Base-by-base conservation (phyloP, 345 rosid species). In the Psidium friedrichsthalianum region DNA sequence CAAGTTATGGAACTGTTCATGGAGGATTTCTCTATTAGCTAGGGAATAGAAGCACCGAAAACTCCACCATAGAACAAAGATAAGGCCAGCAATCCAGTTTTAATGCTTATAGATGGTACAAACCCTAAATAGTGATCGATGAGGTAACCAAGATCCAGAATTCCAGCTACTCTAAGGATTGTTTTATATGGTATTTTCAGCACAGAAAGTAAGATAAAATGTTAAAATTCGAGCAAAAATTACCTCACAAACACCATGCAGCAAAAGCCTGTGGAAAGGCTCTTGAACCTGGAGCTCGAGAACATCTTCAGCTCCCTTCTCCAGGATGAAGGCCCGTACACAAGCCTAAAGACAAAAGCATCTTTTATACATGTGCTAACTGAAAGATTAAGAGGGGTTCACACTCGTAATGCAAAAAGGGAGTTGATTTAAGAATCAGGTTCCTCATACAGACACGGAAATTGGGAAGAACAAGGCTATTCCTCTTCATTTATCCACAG, bases 191-290 rank as follows among this genome's bases (percentile, higher is more conserved):
- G 27, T 83, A 29, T 15, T 83, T 27, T 52, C 51, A 56, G 47
- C n/a, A 82, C 42, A n/a, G 57, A 54, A 82, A 82, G 44, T 16
- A 82, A 49, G 2, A 9, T 47, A 11, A 27, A 82, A 82, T 27
- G 55, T 49, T 25, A 82, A 54, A 47, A 27, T 27, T 49, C 56
- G 52, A 51, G 57, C 24, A 69, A 69, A 69, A 32, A 52, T 54
- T 93, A 95, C 98, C 98, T 97, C 98, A 86, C 98, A 94, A 82
- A 95, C 95, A 88, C 98, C 99, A 84, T 97, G 99, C 87, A 97
- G 91, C 88, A 97, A 87, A 90, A 97, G 90, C 90, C 99, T 90
- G 56, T 93, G 98, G 83, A 97, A 97, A 47, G 98, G 95, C 86
- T 97, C 99, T 90, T 94, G 97, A 89, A 97, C 96, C 87, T 85